Evolutionary conservation across 2,329 filamentous ascomycete species (phyloP), one percentile per base, ranked within the genome.

Genomic region (Diplodia corticola): DNA sequence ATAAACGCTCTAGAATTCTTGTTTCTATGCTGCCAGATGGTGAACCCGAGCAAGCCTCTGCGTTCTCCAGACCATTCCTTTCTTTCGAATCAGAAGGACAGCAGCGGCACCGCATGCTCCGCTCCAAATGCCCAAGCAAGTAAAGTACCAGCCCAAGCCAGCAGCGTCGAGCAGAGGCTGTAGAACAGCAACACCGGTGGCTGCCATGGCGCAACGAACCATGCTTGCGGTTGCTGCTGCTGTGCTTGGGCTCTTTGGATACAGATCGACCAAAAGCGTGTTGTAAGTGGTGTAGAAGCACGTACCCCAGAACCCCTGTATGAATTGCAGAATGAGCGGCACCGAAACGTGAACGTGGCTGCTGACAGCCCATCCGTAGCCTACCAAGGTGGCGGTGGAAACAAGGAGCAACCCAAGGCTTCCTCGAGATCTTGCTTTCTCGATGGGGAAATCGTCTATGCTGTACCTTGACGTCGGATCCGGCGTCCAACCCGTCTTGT

Each of bases 301-400:
- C 1, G 76, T 79, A 3, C 75, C 70, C 20, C 72, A 71, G 65
- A 75, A 77, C 0, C 77, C 78, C 28, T 76, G 75, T 20, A 80
- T 51, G 66, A 77, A 80, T 49, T 78, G 77, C 33, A 80, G 69
- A 13, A 80, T 71, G 26, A 80, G 70, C 1, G 76, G 75, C 2
- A 76, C 72, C 6, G 40, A 20, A 20, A 44, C 40, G 17, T 44
- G 40, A 3, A 44, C 40, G 0, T 44, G 40, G 4, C 51, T 54
- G 17, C 73, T 65, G 2, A 78, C 65, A 3, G 71, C 69, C 75
- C 76, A 78, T 44, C 75, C 76, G 33, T 75, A 78, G 10, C 70
- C 71, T 20, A 76, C 67, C 55, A 73, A 69, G 15, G 72, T 67
- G 15, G 67, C 69, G 4, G 72, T 70, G 17, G 72, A 70, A 33